These are phyloP conservation scores for Leccinum barrowsii DNA, from an alignment of 768 basidiomycete species.

Conservation along the genomic window DNA sequence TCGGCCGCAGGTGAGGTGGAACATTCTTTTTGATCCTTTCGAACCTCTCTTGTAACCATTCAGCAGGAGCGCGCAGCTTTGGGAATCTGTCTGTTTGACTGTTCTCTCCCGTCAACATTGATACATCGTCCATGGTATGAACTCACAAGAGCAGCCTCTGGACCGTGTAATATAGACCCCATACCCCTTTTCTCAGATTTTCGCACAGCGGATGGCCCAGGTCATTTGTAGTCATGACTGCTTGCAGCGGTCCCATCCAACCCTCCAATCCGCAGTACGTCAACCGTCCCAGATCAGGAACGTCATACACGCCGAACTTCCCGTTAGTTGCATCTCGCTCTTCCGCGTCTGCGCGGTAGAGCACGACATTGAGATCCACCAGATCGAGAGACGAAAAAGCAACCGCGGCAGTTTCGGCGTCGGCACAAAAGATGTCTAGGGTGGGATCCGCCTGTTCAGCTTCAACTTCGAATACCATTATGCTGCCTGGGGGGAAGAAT, in stretches of 20 bases:
- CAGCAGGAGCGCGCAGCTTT: conserved; percentile 61
- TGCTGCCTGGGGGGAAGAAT: conserved; percentile 90
- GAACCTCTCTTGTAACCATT: conserved; percentile 88
- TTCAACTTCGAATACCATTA: conserved; percentile 90
- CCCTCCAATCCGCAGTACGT: conserved; percentile 95
- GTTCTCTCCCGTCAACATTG: conserved; percentile 10
- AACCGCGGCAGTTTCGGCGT: conserved; percentile 66
- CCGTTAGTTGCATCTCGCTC: conserved; percentile 86
- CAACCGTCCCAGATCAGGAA: conserved; percentile 72
- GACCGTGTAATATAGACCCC: conserved; percentile 90
- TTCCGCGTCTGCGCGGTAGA: conserved; percentile 89
- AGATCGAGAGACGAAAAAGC: conserved; percentile 73
- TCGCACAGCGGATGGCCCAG: conserved; percentile 88
- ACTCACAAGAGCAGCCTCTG: conserved; percentile 68
- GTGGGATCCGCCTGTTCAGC: conserved; percentile 66
- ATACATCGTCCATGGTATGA: neutral
- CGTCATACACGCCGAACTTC: conserved; percentile 75
- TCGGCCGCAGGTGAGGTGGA: conserved; percentile 89
- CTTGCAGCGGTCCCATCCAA: conserved; percentile 88
- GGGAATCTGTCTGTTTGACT: conserved; percentile 67
- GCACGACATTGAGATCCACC: conserved; percentile 82
- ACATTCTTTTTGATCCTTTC: conserved; percentile 70
- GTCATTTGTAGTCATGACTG: conserved; percentile 87
- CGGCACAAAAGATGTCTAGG: conserved; percentile 71
- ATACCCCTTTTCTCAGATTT: conserved; percentile 82